These are phyloP conservation scores for Pelargonium citronellum DNA, from an alignment of 441 rosid species.

Conservation along the genomic window DNA sequence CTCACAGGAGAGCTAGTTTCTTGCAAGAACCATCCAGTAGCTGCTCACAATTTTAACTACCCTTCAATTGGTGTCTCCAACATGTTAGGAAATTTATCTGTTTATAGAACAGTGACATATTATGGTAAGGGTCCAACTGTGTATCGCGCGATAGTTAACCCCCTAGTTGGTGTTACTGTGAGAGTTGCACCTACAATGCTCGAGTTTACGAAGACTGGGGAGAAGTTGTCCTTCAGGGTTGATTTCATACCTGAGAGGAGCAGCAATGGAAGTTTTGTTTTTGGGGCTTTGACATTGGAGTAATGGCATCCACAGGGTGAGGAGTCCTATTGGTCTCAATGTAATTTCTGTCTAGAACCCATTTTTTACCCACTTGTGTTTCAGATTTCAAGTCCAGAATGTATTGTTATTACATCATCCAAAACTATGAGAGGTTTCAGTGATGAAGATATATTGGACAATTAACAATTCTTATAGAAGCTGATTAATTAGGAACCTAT, in stretches of 20 bases:
- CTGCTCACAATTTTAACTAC: slow-evolving; percentile 38
- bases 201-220: slow-evolving; percentile 32
- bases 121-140: slow-evolving; percentile 32
- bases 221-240: slow-evolving; percentile 35
- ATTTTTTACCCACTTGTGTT: neutral
- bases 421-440: neutral
- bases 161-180: slow-evolving; percentile 33
- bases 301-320: slow-evolving; percentile 31
- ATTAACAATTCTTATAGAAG: too few species aligned
- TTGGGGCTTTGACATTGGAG: slow-evolving; percentile 49
- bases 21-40: slow-evolving; percentile 25
- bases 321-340: slow-evolving; percentile 42
- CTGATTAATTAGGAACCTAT: too few species aligned
- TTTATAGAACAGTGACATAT: slow-evolving; percentile 38
- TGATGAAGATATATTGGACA: too few species aligned
- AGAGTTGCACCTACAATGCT: slow-evolving; percentile 35
- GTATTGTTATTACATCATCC: neutral
- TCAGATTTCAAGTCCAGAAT: neutral
- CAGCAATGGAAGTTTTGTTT: slow-evolving; percentile 37
- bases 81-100: slow-evolving; percentile 37
- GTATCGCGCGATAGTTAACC: slow-evolving; percentile 25
- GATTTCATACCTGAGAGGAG: slow-evolving; percentile 35
- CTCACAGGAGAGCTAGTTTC: slow-evolving; percentile 36
- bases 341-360: slow-evolving; percentile 28
- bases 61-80: slow-evolving; percentile 44